Evolutionary conservation across 139 green algal species (phyloP).

Genomic region (Limnomonas spitsbergensis): DNA sequence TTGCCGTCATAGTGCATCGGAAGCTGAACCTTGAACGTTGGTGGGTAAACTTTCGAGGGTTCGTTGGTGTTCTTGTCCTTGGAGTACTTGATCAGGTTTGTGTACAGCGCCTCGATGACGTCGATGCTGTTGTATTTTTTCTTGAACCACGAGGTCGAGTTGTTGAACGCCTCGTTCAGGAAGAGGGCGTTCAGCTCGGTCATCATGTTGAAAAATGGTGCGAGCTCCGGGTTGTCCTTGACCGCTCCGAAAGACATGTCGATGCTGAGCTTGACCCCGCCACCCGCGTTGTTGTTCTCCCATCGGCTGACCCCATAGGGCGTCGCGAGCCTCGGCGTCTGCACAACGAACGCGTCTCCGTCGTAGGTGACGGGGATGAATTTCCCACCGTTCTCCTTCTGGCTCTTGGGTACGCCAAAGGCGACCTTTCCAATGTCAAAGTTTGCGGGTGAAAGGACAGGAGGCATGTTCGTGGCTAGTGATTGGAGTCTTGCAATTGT

Average conservation of each 20-base stretch:
- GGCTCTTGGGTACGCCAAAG: neutral
- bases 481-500: no score
- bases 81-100: neutral
- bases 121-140: neutral
- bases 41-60: neutral
- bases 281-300: neutral
- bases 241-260: neutral
- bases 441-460: neutral
- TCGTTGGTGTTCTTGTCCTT: constrained; percentile 3
- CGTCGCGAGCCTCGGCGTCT: neutral
- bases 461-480: no score
- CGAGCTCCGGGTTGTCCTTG: neutral
- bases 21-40: neutral
- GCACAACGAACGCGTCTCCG: neutral
- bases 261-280: neutral
- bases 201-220: neutral
- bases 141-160: constrained; percentile 7
- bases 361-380: neutral
- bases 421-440: neutral
- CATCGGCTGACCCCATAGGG: neutral
- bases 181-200: neutral
- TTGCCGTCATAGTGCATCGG: neutral
- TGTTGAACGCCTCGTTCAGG: neutral
- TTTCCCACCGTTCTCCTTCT: neutral
- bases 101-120: neutral